Evolutionary conservation across 805 yeast genomes (phyloP), one percentile per base, ranked within the genome.

Genomic region (Nakazawaea molendinolei): DNA sequence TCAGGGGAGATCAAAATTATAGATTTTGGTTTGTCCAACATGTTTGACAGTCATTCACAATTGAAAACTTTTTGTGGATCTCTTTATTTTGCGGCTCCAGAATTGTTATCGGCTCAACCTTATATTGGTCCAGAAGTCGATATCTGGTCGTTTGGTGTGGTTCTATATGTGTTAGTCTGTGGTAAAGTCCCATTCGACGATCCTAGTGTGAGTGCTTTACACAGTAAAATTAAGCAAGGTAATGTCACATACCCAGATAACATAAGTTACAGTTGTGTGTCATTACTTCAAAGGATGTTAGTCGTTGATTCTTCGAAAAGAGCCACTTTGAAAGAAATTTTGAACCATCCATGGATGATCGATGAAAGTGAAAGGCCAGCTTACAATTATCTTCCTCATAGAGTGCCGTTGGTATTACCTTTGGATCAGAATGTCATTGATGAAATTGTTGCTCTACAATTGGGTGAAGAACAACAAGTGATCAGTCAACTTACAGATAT

Each of bases 181-280:
- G 99, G 99, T 38, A 89, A 86, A 56, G 97, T 92, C 10, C 99
- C 99, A 7, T 92, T 92, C 56, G 98, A 92, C 57, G 97, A 92
- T 54, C 94, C 86, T 50, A 79, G 85, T 46, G 95, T 94, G 44
- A 79, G 89, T 31, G 89, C 84, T 2, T 67, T 92, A 48, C 98
- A 92, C 56, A 95, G 86, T 44, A 89, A 89, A 57, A 92, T 92
- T 55, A 92, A 90, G 55, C 74, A 79, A 46, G 98, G 97, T 27
- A 69, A 77, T 44, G 95, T 92, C 8, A 95, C 87, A 46, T 92
- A 92, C 56, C 97, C 98, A 6, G 70, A 72, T 24, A 78, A 79
- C 60, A 61, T 92, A 32, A 79, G 95, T 5, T 66, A 73, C 22
- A 95, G 85, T 46, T 90, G 95, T 53, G 71, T 81, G 5, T 81